Conservation (phyloP, 331 rosid species). For the Rosa hybrid region DNA sequence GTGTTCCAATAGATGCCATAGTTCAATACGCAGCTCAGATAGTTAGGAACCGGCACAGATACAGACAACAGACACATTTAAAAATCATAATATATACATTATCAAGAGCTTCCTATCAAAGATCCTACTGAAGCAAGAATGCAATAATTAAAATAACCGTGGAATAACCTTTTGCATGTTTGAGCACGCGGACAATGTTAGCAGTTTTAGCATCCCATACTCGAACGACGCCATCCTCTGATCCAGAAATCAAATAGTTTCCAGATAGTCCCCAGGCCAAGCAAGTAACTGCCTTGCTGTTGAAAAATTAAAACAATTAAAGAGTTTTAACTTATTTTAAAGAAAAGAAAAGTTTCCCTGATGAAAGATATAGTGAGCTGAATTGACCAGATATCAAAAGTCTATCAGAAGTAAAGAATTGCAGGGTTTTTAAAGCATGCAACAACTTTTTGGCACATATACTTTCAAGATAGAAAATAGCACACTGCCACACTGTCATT, state of each 20-base stretch:
- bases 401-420: constrained; percentile 7
- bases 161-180: constrained; percentile 59
- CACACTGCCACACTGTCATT: background rate
- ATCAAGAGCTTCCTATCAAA: background rate
- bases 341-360: background rate
- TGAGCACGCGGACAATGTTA: constrained; percentile 53
- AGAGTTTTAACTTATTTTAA: background rate
- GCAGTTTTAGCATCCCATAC: constrained; percentile 67
- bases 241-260: constrained; percentile 64
- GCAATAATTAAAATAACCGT: constrained; percentile 19
- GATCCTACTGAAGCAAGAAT: constrained; percentile 11
- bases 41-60: background rate
- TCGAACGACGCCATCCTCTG: constrained; percentile 74
- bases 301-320: constrained; percentile 13
- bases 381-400: background rate
- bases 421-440: background rate
- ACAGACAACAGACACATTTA: background rate
- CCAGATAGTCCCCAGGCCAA: constrained; percentile 45
- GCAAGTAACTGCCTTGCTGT: constrained; percentile 70
- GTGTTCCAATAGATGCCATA: background rate
- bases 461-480: background rate
- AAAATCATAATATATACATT: background rate
- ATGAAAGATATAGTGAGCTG: constrained; percentile 5
- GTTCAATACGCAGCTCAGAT: background rate
- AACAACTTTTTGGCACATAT: background rate